phyloP scores from a whole-genome alignment of 192 early-diverging fungal species.

The Bifiguratus adelaidae region DNA sequence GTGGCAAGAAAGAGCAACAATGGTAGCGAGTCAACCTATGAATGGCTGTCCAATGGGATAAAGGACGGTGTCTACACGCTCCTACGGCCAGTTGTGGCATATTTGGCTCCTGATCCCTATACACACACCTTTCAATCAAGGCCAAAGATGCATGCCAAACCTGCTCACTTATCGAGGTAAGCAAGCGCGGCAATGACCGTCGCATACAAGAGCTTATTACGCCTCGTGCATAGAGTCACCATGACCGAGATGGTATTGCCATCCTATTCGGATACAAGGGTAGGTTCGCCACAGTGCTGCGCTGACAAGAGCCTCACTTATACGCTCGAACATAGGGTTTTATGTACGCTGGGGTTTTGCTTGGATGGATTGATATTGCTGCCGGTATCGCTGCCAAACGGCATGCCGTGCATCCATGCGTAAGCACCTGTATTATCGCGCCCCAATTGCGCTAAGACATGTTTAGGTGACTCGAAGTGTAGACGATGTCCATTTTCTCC shows the following conservation, averaged over 20 bases:
- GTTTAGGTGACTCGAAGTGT: constrained; percentile 51
- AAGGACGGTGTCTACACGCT: too few species aligned
- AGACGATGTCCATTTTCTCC: constrained; percentile 58
- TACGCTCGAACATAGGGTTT: constrained; percentile 4
- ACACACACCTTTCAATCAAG: constrained; percentile 13
- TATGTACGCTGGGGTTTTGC: constrained; percentile 29
- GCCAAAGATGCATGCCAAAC: constrained; percentile 8
- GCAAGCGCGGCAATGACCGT: background rate
- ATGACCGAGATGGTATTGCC: constrained; percentile 44
- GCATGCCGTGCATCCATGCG: constrained; percentile 41
- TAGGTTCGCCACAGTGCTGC: background rate
- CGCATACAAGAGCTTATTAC: background rate
- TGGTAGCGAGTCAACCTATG: too few species aligned
- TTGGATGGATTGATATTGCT: constrained; percentile 57
- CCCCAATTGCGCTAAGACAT: background rate
- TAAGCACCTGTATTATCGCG: constrained; percentile 11
- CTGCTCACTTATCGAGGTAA: constrained; percentile 6
- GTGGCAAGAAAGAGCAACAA: too few species aligned
- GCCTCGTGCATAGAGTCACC: constrained; percentile 24
- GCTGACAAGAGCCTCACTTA: background rate
- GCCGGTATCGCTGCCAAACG: constrained; percentile 56
- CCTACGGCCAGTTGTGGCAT: constrained; percentile 8
- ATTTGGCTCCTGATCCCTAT: constrained; percentile 16
- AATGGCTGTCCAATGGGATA: too few species aligned
- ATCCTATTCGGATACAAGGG: constrained; percentile 31